Evolutionary conservation across 2,329 filamentous ascomycete genomes (phyloP).

Genomic region (Fusarium tjaetaba): DNA sequence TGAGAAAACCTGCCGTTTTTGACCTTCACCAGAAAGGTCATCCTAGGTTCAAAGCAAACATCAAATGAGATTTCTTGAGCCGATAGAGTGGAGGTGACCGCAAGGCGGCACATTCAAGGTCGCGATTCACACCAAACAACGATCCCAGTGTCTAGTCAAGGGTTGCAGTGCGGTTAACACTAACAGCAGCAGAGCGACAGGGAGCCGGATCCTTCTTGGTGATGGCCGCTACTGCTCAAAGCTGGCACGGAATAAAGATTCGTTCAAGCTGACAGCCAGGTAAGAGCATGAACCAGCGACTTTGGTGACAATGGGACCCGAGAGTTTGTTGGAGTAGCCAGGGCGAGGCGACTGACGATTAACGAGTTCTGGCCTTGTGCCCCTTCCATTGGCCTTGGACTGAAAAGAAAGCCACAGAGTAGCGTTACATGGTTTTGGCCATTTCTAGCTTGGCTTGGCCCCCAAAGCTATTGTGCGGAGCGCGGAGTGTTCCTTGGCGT

Average conservation of each 20-base stretch:
- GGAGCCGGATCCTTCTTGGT: neutral
- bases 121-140: constrained; percentile 3
- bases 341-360: constrained; percentile 9
- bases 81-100: constrained; percentile 5
- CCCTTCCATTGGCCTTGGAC: neutral
- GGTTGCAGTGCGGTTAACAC: neutral
- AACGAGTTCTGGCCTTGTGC: constrained; percentile 13
- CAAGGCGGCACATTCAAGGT: constrained; percentile 9
- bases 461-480: constrained; percentile 22
- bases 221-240: neutral
- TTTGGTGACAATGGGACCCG: constrained; percentile 11
- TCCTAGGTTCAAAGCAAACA: constrained; percentile 5
- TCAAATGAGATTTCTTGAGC: constrained; percentile 4
- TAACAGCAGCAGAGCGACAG: neutral
- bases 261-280: neutral
- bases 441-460: constrained; percentile 11
- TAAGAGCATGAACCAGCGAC: neutral
- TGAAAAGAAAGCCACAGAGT: constrained; percentile 20
- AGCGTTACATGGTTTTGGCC: constrained; percentile 21
- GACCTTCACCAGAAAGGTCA: neutral
- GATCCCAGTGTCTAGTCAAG: neutral
- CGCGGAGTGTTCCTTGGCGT: constrained; percentile 9
- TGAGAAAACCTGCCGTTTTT: neutral
- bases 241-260: neutral
- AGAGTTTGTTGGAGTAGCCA: constrained; percentile 5